Base-by-base conservation (phyloP, 2,329 filamentous ascomycete genomes). In the Claviceps fusiformis region DNA sequence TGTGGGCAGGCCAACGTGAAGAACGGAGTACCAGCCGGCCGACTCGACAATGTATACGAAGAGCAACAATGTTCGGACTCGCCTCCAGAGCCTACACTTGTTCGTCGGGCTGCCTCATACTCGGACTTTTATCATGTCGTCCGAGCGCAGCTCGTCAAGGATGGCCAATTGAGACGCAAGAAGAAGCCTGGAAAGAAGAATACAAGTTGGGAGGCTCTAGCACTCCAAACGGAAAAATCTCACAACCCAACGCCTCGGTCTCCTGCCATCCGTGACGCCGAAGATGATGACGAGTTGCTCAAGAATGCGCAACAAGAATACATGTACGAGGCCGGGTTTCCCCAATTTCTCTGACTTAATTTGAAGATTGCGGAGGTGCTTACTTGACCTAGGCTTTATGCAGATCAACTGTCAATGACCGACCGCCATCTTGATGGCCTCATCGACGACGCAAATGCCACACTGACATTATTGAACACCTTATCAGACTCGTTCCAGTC, bases 271-370 rank as follows among this genome's bases (percentile, higher is more conserved):
- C 52, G 59, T 29, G 63, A 66, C 54, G 60, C 65, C 35, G 60
- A 57, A 54, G 76, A 85, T 53, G 82, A 86, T 61, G 78, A 82
- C 50, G 80, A 83, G 60, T 71, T 97, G 64, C 73, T 95, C 35
- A 81, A 91, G 63, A 83, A 89, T 54, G 93, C 88, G 67, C 89
- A 95, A 67, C 83, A 87, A 61, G 83, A 92, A 66, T 95, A 95
- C 68, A 75, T 86, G 83, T 91, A 79, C 61, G 83, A 67, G 15
- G 17, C 19, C n/a, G 7, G 11, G 24, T 3, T 24, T 8, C 10
- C n/a, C 29, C 7, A 8, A 24, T 7, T 33, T 13, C 9, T 37
- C 8, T 13, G 33, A 7, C 13, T 1, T 3, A 5, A 24, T 24
- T 24, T 24, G 24, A 24, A 29, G 17, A 19, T 46, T 46, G 11